phyloP scores from a whole-genome alignment of 805 yeast species.

The Grigorovia yakushimaensis region DNA sequence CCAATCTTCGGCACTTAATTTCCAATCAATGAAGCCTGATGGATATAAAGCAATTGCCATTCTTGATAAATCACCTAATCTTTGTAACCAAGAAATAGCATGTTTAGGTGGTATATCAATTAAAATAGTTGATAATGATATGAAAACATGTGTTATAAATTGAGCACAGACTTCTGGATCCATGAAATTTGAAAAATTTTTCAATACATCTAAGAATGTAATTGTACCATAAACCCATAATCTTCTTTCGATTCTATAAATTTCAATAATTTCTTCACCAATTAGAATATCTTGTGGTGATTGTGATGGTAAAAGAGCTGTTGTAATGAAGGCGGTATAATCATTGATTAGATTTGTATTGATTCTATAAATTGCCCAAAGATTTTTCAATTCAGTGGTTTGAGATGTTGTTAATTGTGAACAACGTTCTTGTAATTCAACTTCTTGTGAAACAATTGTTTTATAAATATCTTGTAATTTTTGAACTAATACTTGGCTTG shows the following conservation, averaged over 20 bases:
- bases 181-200: slow-evolving; percentile 62
- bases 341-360: slow-evolving; percentile 58
- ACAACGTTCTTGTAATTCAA: slow-evolving; percentile 62
- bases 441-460: slow-evolving; percentile 56
- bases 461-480: slow-evolving; percentile 69
- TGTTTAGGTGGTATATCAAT: slow-evolving; percentile 30
- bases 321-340: slow-evolving; percentile 61
- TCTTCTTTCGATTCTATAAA: slow-evolving; percentile 68
- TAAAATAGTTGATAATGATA: slow-evolving; percentile 35
- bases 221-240: slow-evolving; percentile 84
- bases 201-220: slow-evolving; percentile 66
- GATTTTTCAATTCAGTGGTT: slow-evolving; percentile 48
- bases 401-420: slow-evolving; percentile 46
- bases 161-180: slow-evolving; percentile 74
- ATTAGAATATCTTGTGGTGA: slow-evolving; percentile 33
- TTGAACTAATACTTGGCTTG: slow-evolving; percentile 46
- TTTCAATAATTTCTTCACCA: slow-evolving; percentile 67
- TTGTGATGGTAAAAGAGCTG: slow-evolving; percentile 63
- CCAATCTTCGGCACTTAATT: slow-evolving; percentile 75
- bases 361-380: slow-evolving; percentile 64
- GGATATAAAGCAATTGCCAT: slow-evolving; percentile 83
- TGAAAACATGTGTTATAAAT: slow-evolving; percentile 63
- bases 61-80: slow-evolving; percentile 74
- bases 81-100: slow-evolving; percentile 58
- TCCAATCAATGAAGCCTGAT: slow-evolving; percentile 78